A percentile compares a stretch with the other conserved stretches of the same genome.
phyloP scores from a whole-genome alignment of 2,329 filamentous ascomycete species.

The Aphanocladium album region DNA sequence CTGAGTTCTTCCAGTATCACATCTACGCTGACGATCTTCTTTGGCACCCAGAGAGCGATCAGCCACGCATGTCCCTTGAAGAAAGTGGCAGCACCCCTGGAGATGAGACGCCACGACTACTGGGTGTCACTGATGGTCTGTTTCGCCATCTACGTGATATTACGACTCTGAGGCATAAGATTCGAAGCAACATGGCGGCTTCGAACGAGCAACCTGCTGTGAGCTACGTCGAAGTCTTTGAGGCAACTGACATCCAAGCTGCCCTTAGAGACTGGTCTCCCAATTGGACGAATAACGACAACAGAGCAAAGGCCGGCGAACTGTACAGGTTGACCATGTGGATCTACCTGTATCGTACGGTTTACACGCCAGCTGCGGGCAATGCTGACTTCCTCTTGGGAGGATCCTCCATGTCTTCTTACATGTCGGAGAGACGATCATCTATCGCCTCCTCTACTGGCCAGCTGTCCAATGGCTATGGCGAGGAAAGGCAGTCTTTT shows the following conservation, averaged over 20 bases:
- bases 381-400: slow-evolving; percentile 12
- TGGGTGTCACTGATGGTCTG: slow-evolving; percentile 78
- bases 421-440: slow-evolving; percentile 17
- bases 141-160: slow-evolving; percentile 76
- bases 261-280: slow-evolving; percentile 72
- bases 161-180: slow-evolving; percentile 67
- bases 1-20: slow-evolving; percentile 84
- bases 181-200: slow-evolving; percentile 61
- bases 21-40: slow-evolving; percentile 60
- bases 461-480: slow-evolving; percentile 1
- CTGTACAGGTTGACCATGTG: slow-evolving; percentile 64
- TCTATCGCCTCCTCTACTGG: slow-evolving; percentile 14
- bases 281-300: slow-evolving; percentile 52
- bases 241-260: slow-evolving; percentile 70
- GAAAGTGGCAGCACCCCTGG: slow-evolving; percentile 25
- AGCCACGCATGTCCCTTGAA: slow-evolving; percentile 35
- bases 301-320: slow-evolving; percentile 49
- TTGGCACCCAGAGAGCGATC: slow-evolving; percentile 38
- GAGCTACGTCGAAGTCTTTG: slow-evolving; percentile 67
- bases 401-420: slow-evolving; percentile 17
- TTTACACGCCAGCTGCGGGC: slow-evolving; percentile 40
- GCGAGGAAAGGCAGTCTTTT: not conserved
- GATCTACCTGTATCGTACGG: slow-evolving; percentile 58
- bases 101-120: slow-evolving; percentile 51
- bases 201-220: slow-evolving; percentile 56